These are phyloP conservation scores for Spergularia marina DNA, from an alignment of 148 eudicot species.

Conservation along the genomic window DNA sequence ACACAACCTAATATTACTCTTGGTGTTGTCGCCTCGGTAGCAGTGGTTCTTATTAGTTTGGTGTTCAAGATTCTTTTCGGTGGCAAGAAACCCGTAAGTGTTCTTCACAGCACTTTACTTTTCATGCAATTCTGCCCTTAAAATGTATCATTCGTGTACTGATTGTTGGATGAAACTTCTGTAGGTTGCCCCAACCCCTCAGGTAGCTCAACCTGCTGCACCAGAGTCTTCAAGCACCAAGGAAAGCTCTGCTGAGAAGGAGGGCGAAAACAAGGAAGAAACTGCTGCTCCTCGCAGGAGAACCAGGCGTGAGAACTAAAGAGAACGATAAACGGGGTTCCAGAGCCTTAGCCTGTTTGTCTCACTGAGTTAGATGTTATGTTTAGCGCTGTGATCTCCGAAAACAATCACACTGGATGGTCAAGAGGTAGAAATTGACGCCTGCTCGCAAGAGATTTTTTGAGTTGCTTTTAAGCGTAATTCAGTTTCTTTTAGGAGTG, in stretches of 20 bases:
- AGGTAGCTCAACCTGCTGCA: constrained; percentile 33
- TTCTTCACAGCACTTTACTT: background rate
- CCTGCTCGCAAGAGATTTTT: constrained; percentile 13
- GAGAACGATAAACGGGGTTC: background rate
- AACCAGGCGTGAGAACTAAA: constrained; percentile 67
- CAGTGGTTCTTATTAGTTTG: constrained; percentile 44
- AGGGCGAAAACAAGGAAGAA: constrained; percentile 47
- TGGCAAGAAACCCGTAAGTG: constrained; percentile 84
- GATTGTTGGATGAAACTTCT: background rate
- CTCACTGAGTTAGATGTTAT: background rate
- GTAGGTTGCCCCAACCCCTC: constrained; percentile 41
- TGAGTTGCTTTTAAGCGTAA: constrained; percentile 11
- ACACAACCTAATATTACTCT: constrained; percentile 69
- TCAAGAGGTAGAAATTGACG: background rate
- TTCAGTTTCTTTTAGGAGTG: constrained; percentile 24
- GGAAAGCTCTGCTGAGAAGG: constrained; percentile 44
- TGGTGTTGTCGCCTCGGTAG: constrained; percentile 54
- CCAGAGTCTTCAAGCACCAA: constrained; percentile 41
- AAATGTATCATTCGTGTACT: background rate
- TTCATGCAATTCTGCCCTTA: background rate
- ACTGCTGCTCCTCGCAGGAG: constrained; percentile 67
- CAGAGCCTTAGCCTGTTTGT: background rate
- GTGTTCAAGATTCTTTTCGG: constrained; percentile 66
- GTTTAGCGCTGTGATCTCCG: constrained; percentile 18
- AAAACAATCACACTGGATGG: background rate